Evolutionary conservation across 2,329 filamentous ascomycete species (phyloP).

Genomic region (Arthroderma sp.): DNA sequence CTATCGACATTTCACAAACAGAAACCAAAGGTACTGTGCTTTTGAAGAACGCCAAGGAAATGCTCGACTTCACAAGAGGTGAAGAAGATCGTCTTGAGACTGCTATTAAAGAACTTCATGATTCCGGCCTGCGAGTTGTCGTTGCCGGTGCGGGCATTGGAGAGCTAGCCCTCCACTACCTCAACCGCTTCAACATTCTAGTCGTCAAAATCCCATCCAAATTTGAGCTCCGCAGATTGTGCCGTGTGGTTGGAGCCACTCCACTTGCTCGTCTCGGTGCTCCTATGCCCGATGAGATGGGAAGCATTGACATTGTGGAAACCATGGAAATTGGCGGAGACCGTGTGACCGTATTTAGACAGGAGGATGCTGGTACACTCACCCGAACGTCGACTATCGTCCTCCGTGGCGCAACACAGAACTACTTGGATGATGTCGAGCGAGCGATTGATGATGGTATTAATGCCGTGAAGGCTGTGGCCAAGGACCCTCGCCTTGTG

Average conservation of each 20-base stretch:
- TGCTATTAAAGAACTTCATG: conserved; percentile 86
- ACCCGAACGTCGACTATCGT: conserved; percentile 92
- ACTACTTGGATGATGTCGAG: conserved; percentile 94
- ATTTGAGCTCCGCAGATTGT: conserved; percentile 88
- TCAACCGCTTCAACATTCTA: conserved; percentile 92
- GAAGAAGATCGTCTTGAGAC: conserved; percentile 87
- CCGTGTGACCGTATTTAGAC: conserved; percentile 93
- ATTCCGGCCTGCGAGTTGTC: conserved; percentile 82
- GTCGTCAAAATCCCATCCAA: conserved; percentile 96
- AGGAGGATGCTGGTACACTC: conserved; percentile 64
- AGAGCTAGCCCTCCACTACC: conserved; percentile 91
- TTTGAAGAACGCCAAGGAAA: conserved; percentile 93
- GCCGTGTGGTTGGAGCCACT: conserved; percentile 90
- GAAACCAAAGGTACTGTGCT: conserved; percentile 98
- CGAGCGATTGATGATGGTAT: conserved; percentile 95
- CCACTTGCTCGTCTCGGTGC: conserved; percentile 91
- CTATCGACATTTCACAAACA: conserved; percentile 88
- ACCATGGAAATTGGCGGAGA: conserved; percentile 96
- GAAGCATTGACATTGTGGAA: conserved; percentile 84
- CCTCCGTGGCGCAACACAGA: conserved; percentile 88
- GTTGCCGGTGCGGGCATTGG: conserved; percentile 88
- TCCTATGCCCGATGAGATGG: conserved; percentile 99
- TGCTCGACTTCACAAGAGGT: conserved; percentile 96
- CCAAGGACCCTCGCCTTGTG: conserved; percentile 78
- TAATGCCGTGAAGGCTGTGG: conserved; percentile 97